Evolutionary conservation across 495 filamentous ascomycete genomes (phyloP).

Genomic region (Podospora didyma): DNA sequence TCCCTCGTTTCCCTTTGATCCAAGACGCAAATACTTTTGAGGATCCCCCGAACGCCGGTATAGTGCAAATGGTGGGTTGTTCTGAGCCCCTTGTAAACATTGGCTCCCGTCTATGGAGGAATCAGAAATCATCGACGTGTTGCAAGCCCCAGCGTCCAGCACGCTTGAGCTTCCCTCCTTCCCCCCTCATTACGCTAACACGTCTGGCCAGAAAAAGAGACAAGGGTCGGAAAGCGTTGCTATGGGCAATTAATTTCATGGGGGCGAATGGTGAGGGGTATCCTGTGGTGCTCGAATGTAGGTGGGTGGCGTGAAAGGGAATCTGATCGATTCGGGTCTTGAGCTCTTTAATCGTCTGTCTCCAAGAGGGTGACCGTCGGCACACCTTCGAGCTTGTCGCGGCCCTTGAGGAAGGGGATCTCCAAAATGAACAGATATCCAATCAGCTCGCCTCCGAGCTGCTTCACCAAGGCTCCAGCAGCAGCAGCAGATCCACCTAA

Average conservation of each 20-base stretch:
- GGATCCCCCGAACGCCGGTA: neutral
- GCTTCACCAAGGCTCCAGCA: conserved; percentile 77
- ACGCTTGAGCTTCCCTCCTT: no score
- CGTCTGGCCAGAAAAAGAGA: no score
- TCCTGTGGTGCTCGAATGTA: neutral
- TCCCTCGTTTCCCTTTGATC: conserved; percentile 2
- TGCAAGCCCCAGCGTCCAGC: neutral
- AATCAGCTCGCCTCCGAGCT: conserved; percentile 77
- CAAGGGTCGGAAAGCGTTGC: no score
- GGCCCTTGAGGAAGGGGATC: conserved; percentile 88
- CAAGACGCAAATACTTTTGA: conserved; percentile 3
- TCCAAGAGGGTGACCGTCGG: conserved; percentile 81
- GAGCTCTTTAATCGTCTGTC: conserved; percentile 19
- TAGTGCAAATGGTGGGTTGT: neutral
- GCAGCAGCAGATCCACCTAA: conserved; percentile 87
- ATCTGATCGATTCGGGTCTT: neutral
- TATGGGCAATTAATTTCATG: no score
- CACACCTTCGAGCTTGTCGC: conserved; percentile 75
- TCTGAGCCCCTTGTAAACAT: neutral
- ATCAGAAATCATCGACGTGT: neutral
- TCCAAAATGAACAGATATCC: conserved; percentile 96
- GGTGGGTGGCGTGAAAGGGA: neutral
- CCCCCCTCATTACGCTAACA: no score
- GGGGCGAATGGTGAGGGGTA: neutral
- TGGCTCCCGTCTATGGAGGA: neutral